phyloP scores from a whole-genome alignment of 768 basidiomycete genomes.

The Lactarius akahatsu region DNA sequence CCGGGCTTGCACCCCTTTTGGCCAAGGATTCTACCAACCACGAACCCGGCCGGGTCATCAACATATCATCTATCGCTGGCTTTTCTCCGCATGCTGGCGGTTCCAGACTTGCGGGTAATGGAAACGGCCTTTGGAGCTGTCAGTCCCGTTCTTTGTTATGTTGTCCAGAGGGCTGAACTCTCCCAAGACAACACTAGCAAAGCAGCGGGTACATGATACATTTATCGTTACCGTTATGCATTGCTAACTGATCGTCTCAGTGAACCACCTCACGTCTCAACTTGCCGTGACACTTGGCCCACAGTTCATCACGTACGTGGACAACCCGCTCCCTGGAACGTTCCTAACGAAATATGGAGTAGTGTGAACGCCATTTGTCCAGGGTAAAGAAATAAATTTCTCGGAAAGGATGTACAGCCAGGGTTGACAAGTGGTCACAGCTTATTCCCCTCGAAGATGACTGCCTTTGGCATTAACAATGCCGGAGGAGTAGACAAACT shows the following conservation, averaged over 20 bases:
- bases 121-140: conserved; percentile 80
- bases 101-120: conserved; percentile 47
- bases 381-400: conserved; percentile 47
- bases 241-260: conserved; percentile 28
- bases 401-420: not conserved
- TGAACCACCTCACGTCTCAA: conserved; percentile 76
- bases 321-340: not conserved
- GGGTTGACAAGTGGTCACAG: conserved; percentile 35
- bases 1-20: conserved; percentile 60
- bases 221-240: not conserved
- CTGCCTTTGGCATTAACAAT: conserved; percentile 62
- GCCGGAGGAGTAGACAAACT: conserved; percentile 51
- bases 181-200: conserved; percentile 73
- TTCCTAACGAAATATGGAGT: conserved; percentile 9
- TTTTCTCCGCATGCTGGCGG: conserved; percentile 53
- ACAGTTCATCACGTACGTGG: conserved; percentile 62
- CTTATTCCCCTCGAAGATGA: conserved; percentile 85
- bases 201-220: conserved; percentile 49
- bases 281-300: conserved; percentile 65
- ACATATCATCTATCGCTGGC: conserved; percentile 73
- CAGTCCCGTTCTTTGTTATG: conserved; percentile 35
- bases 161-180: conserved; percentile 1
- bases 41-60: conserved; percentile 77
- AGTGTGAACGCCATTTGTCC: conserved; percentile 86
- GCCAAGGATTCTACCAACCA: conserved; percentile 58